These are phyloP conservation scores for Diospyros kaki DNA, from an alignment of 148 eudicot species.

Conservation along the genomic window DNA sequence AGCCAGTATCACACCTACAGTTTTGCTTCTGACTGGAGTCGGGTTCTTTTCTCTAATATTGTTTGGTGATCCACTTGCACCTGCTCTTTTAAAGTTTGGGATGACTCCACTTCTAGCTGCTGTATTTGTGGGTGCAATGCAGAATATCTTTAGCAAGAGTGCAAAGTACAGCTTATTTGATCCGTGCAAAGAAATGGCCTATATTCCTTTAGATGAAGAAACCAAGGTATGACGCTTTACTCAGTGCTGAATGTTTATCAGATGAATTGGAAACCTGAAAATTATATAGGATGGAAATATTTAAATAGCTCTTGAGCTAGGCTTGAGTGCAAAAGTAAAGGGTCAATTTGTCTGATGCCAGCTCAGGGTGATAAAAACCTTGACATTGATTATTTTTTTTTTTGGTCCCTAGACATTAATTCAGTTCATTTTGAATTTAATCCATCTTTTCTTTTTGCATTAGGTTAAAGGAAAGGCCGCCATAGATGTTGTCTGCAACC, in stretches of 20 bases:
- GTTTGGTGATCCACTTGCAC: conserved; percentile 76
- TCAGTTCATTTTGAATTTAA: not conserved
- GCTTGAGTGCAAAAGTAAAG: not conserved
- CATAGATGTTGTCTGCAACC: conserved; percentile 98
- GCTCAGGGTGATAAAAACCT: not conserved
- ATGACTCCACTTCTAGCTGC: conserved; percentile 98
- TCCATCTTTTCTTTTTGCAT: not conserved
- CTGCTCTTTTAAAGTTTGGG: conserved; percentile 62
- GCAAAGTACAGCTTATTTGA: conserved; percentile 98
- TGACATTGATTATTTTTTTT: no score
- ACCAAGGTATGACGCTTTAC: conserved; percentile 66
- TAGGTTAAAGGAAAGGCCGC: conserved; percentile 99
- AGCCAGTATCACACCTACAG: conserved; percentile 92
- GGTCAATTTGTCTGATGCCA: not conserved
- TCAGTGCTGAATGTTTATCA: not conserved
- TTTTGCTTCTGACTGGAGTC: conserved; percentile 81
- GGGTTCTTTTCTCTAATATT: conserved; percentile 91
- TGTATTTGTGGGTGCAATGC: conserved; percentile 94
- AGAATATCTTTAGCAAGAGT: conserved; percentile 98
- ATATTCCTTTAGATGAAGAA: conserved; percentile 97
- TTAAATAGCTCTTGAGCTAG: not conserved
- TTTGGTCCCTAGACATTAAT: not conserved
- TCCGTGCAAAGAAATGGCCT: conserved; percentile 99
- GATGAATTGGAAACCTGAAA: not conserved
- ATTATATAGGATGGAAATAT: not conserved